A percentile compares a stretch with the other conserved stretches of the same genome.
Conservation (phyloP, 2,329 filamentous ascomycete species). For the Colletotrichum zoysiae region DNA sequence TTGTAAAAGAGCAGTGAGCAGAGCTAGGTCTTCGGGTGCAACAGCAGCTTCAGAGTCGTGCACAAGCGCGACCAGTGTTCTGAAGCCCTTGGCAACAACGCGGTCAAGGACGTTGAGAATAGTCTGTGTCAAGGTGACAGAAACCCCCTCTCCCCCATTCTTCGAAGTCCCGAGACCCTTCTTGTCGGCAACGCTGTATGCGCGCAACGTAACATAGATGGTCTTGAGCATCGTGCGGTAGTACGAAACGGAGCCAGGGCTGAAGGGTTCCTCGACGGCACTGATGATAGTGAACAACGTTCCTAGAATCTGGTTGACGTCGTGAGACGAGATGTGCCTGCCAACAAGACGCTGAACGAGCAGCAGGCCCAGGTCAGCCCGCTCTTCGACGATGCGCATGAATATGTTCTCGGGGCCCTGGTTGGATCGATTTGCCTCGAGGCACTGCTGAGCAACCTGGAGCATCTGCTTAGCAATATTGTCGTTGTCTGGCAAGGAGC, state of each 20-base stretch:
- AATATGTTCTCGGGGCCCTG: constrained; percentile 86
- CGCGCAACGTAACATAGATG: constrained; percentile 84
- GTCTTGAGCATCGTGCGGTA: constrained; percentile 88
- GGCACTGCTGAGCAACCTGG: constrained; percentile 80
- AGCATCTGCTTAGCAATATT: constrained; percentile 77
- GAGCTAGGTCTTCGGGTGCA: constrained; percentile 83
- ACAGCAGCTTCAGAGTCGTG: constrained; percentile 78
- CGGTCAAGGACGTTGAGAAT: constrained; percentile 84
- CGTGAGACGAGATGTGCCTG: constrained; percentile 61
- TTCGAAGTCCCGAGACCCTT: constrained; percentile 44
- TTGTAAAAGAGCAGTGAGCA: constrained; percentile 90
- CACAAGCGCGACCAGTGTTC: constrained; percentile 81
- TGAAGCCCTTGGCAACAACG: constrained; percentile 85
- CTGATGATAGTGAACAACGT: constrained; percentile 66
- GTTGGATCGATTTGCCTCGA: constrained; percentile 80
- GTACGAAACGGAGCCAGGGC: constrained; percentile 70
- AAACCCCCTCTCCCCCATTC: constrained; percentile 48
- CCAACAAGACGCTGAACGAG: constrained; percentile 84
- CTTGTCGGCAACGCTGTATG: constrained; percentile 62
- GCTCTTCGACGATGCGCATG: constrained; percentile 77
- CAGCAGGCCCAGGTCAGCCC: constrained; percentile 85
- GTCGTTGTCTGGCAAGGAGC: constrained; percentile 65
- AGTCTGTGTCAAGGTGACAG: constrained; percentile 66
- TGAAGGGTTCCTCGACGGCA: constrained; percentile 66
- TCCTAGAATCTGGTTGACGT: constrained; percentile 64